phyloP scores from a whole-genome alignment of 108 stramenopile genomes.

The Skeletonema tropicum region DNA sequence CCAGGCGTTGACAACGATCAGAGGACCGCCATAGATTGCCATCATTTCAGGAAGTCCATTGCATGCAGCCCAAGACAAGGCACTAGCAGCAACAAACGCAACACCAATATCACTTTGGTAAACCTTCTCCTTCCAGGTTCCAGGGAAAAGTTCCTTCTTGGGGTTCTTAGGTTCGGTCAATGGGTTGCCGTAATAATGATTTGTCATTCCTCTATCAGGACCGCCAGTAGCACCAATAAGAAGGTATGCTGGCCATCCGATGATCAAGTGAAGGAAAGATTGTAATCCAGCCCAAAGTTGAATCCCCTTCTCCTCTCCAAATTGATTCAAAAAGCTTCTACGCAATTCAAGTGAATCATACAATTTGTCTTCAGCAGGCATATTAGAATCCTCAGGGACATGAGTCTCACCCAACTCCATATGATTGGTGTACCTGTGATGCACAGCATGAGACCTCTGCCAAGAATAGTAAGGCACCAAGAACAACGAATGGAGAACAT shows the following conservation, averaged over 20 bases:
- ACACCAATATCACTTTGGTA: conserved; percentile 89
- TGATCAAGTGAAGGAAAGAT: conserved; percentile 74
- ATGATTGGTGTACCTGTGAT: conserved; percentile 96
- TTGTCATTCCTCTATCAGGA: conserved; percentile 74
- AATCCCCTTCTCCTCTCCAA: conserved; percentile 68
- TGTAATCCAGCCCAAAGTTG: conserved; percentile 72
- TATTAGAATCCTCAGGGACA: conserved; percentile 62
- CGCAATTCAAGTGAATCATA: conserved; percentile 55
- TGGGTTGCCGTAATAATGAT: conserved; percentile 74
- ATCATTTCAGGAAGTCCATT: conserved; percentile 83
- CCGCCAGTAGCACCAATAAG: conserved; percentile 86
- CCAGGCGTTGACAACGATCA: conserved; percentile 94
- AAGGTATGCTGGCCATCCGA: conserved; percentile 89
- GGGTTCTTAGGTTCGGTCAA: conserved; percentile 72
- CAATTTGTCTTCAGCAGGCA: conserved; percentile 23
- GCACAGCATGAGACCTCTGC: conserved; percentile 94
- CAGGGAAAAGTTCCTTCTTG: conserved; percentile 87
- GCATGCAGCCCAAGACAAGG: conserved; percentile 65
- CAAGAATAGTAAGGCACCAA: conserved; percentile 97
- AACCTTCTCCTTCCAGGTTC: conserved; percentile 91
- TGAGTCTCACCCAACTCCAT: conserved; percentile 96
- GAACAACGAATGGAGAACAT: conserved; percentile 85
- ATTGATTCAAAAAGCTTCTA: conserved; percentile 45
- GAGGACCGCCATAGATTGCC: conserved; percentile 91
- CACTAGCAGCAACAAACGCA: conserved; percentile 69